Base-by-base conservation (phyloP, 352 stramenopile genomes). In the Phytophthora vignae region DNA sequence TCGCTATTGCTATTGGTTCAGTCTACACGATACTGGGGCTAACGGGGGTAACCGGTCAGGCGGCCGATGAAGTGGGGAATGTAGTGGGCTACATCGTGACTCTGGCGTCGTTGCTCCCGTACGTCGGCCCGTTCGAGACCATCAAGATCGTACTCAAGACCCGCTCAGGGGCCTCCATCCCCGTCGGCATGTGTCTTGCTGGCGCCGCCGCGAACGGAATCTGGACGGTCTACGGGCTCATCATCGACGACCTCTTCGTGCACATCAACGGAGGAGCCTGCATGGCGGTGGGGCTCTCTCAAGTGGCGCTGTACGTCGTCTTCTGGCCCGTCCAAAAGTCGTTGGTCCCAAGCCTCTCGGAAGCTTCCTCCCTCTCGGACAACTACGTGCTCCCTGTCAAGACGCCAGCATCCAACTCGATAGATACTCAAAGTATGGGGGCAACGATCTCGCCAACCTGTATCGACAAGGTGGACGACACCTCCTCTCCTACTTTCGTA, bases 181-280 rank as follows among this genome's bases (percentile, higher is more conserved):
- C 70, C 1, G 65, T 80, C 27, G 49, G 67, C 1, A 78, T 81
- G 69, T 76, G 70, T 15, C 65, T 68, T 8, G 62, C 59, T 11
- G 64, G 69, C n/a, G 62, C 66, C 19, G 66, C 49, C 19, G 67
- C 72, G 42, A 77, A 74, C 49, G 60, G 59, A 4, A 61, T 83
- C 22, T 87, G 80, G 80, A 67, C 83, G 63, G 25, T 80, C 29
- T 77, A 84, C 46, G 72, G 70, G 12, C 19, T 83, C 40, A 52
- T 85, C 25, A 70, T 63, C 10, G 55, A 38, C 50, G 80, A 87
- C 67, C 64, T 71, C 55, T 79, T 87, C 64, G 71, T 87, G 12
- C 69, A 74, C 27, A 52, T 80, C 12, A 66, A 73, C 17, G 67
- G 67, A 25, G 61, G 63, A 1, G 69, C 76, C 7, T 73, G 73